A percentile compares a stretch with the other conserved stretches of the same genome.
Conservation (phyloP, 345 rosid species). For the Iberis pinnata region DNA sequence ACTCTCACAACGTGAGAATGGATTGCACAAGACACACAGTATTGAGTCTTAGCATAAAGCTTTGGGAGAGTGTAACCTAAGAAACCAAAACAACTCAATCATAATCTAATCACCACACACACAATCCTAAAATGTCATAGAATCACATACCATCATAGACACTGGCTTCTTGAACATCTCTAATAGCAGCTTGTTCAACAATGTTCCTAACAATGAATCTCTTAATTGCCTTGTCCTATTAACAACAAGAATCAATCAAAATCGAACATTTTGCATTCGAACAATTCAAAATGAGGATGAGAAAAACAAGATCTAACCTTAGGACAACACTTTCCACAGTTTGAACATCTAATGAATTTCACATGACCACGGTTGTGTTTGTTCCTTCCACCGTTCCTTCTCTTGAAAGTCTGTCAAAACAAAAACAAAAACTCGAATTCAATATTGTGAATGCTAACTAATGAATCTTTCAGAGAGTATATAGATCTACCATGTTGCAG, state of each 20-base stretch:
- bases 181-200: constrained; percentile 82
- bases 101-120: background rate
- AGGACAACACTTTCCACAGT: constrained; percentile 91
- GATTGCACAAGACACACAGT: constrained; percentile 92
- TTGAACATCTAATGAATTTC: constrained; percentile 83
- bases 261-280: background rate
- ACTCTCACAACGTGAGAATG: constrained; percentile 98
- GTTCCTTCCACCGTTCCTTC: constrained; percentile 92
- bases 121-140: background rate
- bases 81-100: background rate
- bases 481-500: no score
- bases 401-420: constrained; percentile 63
- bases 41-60: constrained; percentile 81
- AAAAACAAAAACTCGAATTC: background rate
- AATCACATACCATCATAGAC: constrained; percentile 54
- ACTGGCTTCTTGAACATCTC: constrained; percentile 87
- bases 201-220: constrained; percentile 89
- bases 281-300: background rate
- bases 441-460: no score
- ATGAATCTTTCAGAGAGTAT: no score
- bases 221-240: constrained; percentile 84
- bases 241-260: background rate
- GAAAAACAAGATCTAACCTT: constrained; percentile 31
- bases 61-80: constrained; percentile 72
- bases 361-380: constrained; percentile 91